A percentile compares a stretch with the other conserved stretches of the same genome.
Evolutionary conservation across 345 rosid genomes (phyloP).

Genomic region (Psidium friedrichsthalianum): DNA sequence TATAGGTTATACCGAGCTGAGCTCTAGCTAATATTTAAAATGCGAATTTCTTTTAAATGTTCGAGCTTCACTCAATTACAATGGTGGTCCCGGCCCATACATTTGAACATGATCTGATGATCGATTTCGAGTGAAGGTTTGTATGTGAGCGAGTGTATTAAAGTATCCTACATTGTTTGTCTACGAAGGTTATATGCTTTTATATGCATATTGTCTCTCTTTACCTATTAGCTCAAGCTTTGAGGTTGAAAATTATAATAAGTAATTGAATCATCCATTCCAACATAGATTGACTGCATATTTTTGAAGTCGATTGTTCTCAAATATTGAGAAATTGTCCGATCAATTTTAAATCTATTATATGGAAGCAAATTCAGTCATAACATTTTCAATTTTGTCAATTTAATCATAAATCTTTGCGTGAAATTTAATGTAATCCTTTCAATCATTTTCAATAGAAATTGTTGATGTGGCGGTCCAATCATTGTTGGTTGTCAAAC

Average conservation of each 20-base stretch:
- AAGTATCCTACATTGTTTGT: not conserved
- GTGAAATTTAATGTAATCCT: rapidly evolving
- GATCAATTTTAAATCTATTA: not conserved
- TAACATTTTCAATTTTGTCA: rapidly evolving
- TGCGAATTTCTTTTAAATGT: not conserved
- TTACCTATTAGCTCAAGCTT: not conserved
- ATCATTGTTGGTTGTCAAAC: too few species aligned
- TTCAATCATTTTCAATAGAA: not conserved
- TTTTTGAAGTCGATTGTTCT: not conserved
- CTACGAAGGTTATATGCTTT: not conserved
- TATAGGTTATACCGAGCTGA: too few species aligned
- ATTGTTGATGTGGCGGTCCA: rapidly evolving
- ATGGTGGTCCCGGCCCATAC: not conserved
- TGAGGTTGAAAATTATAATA: not conserved
- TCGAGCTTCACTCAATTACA: not conserved
- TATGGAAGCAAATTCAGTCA: rapidly evolving
- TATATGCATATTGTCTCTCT: not conserved
- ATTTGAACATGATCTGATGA: not conserved
- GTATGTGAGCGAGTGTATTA: not conserved
- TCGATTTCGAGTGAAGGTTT: not conserved
- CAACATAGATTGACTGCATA: not conserved
- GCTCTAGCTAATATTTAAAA: too few species aligned
- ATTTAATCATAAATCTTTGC: rapidly evolving
- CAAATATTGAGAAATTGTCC: not conserved
- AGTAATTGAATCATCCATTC: not conserved